Evolutionary conservation across 176 grass and related monocot species (phyloP), one percentile per base, ranked within the genome.

Genomic region (Pontederia crassipes): DNA sequence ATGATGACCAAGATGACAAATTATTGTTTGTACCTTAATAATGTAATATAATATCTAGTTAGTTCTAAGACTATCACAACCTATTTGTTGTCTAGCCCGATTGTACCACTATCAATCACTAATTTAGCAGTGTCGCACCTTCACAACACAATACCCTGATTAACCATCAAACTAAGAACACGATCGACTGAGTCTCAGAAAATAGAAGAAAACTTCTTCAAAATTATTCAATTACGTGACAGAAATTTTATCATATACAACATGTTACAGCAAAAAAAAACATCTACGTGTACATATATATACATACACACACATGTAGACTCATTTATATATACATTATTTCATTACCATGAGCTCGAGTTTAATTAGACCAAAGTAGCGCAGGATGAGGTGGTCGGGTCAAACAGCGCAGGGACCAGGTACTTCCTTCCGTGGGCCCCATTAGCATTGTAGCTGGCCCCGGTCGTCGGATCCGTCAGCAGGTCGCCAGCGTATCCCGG

Each of bases 361-460:
- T 8, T 32, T 2, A n/a, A 45, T 27, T 52, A 95, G 48, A 77
- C 80, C 62, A 95, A 78, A 46, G 85, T 85, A 0, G 85, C 89
- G 59, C 89, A 89, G 0, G 75, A 53, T 0, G 82, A 85, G 28
- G 81, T 80, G 0, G 73, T 57, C 9, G 89, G 89, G 65, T 95
- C 76, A 55, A 80, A 85, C 26, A 89, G 46, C 8, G 89, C 82
- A 0, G 89, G 89, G 9, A 95, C 77, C 62, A 95, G 12, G 62
- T 78, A 95, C 59, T 83, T 95, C 85, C 89, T 85, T 40, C 81
- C 85, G 10, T 46, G 52, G 2, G 49, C 70, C 7, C 89, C 85
- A 45, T 95, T 77, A 17, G 81, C 85, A 15, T 95, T 95, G 80
- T 85, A 95, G 26, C 89, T 89, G 18, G 82, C 85, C 55, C 89